phyloP scores from a whole-genome alignment of 306 rosid species.

The Geum urbanum region DNA sequence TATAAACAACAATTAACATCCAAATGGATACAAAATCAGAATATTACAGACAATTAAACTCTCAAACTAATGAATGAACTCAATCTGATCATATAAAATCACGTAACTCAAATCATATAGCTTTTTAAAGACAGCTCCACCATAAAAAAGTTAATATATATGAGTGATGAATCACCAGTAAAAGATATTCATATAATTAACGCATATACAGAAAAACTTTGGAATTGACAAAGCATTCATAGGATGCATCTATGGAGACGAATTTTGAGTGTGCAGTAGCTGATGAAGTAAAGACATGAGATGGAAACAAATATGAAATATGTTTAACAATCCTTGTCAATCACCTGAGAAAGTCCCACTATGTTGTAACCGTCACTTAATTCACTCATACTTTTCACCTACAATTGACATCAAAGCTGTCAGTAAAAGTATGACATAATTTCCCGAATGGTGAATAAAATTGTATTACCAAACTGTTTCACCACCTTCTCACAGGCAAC shows the following conservation, averaged over 20 bases:
- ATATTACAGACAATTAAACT: neutral
- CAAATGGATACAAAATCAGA: neutral
- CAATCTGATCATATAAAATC: neutral
- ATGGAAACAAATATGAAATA: neutral
- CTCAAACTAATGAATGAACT: neutral
- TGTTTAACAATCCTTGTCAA: conserved; percentile 6
- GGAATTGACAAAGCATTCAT: neutral
- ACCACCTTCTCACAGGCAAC: conserved; percentile 73
- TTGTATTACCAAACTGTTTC: conserved; percentile 35
- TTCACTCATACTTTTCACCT: conserved; percentile 73
- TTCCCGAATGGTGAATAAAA: conserved; percentile 12
- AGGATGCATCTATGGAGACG: neutral
- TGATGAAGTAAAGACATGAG: neutral
- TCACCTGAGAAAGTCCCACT: conserved; percentile 95
- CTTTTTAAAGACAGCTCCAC: neutral
- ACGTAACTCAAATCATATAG: neutral
- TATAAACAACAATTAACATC: neutral
- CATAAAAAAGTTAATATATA: neutral
- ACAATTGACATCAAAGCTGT: conserved; percentile 24
- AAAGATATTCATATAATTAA: neutral
- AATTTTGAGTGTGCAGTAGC: neutral
- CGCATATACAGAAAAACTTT: neutral
- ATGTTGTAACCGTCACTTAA: conserved; percentile 72
- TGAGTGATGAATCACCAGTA: neutral
- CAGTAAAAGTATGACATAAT: conserved; percentile 20